A percentile compares a stretch with the other conserved stretches of the same genome.
These are phyloP conservation scores for Phytophthora cajani DNA, from an alignment of 352 stramenopile species.

Conservation along the genomic window DNA sequence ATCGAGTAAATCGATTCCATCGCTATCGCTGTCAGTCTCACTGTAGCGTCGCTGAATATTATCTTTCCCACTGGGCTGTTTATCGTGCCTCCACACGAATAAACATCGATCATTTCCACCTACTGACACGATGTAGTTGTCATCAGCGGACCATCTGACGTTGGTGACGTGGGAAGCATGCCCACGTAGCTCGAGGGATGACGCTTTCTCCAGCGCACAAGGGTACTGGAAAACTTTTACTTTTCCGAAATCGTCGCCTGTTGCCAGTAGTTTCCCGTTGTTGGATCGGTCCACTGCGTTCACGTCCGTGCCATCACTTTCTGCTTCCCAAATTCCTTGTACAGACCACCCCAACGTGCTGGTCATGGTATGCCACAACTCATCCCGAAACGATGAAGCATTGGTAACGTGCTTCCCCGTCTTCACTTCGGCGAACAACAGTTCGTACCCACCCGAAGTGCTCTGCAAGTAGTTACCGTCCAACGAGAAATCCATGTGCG, in stretches of 20 bases:
- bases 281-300: conserved; percentile 78
- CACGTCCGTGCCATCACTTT: conserved; percentile 82
- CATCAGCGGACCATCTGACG: conserved; percentile 66
- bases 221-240: conserved; percentile 92
- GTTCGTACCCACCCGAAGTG: conserved; percentile 86
- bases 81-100: conserved; percentile 77
- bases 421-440: conserved; percentile 90
- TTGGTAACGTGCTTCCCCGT: conserved; percentile 73
- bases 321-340: conserved; percentile 89
- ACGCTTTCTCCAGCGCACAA: conserved; percentile 62
- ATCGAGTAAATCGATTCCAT: conserved; percentile 17
- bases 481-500: conserved; percentile 79
- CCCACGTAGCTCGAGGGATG: conserved; percentile 62
- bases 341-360: conserved; percentile 89
- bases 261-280: conserved; percentile 68
- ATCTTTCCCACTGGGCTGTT: conserved; percentile 10
- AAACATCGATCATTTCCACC: conserved; percentile 84
- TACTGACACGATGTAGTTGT: conserved; percentile 69
- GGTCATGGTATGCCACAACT: conserved; percentile 91
- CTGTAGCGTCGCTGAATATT: conserved; percentile 10
- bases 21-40: conserved; percentile 12
- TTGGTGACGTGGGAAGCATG: conserved; percentile 87
- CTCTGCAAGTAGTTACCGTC: conserved; percentile 73
- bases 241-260: conserved; percentile 84
- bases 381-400: conserved; percentile 84